Base-by-base conservation (phyloP, 352 stramenopile species). In the Phytopythium vexans region DNA sequence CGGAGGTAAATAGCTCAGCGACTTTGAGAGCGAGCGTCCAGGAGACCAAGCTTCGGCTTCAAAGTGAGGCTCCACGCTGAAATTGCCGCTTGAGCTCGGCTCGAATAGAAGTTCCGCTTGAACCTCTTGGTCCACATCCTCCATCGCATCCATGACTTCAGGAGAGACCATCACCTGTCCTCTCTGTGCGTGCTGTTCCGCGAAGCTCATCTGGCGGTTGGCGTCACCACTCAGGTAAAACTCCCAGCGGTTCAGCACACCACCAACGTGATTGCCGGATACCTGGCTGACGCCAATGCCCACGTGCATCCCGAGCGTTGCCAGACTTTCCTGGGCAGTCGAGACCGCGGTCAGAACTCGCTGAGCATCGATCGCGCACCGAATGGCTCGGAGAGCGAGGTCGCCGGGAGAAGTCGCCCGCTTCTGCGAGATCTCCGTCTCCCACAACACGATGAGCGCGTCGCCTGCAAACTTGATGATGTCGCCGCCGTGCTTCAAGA, bases 401-500 rank as follows among this genome's bases (percentile, higher is more conserved):
- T 85, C 47, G 3, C 81, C 81, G 1, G 64, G 56, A 11, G 66
- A 49, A 0, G 75, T 86, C 6, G 46, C 15, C 21, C 67, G 54
- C 3, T 56, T 68, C 14, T 60, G 42, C 12, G 66, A 82, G 42
- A 66, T 72, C 47, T 89, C 81, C 8, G 76, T 88, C 47, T 89
- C 74, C 79, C 79, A 92, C n/a, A 92, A 70, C 8, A 90, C 82
- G 41, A 90, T 90, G 15, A 92, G 73, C 6, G 82, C 82, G 34
- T 90, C 82, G 16, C 82, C 82, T 34, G 80, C 82, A 57, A 92
- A 92, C 48, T 92, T 92, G 58, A 92, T 88, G 49, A 92, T 92
- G 49, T 92, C 82, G 6, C 79, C 82, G 5, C 74, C 73, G 49
- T 88, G 77, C 47, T 84, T 71, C 5, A 85, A 52, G 40, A 92